Evolutionary conservation across 129 eudicot genomes (phyloP), one percentile per base, ranked within the genome.

Genomic region (Silybum marianum): DNA sequence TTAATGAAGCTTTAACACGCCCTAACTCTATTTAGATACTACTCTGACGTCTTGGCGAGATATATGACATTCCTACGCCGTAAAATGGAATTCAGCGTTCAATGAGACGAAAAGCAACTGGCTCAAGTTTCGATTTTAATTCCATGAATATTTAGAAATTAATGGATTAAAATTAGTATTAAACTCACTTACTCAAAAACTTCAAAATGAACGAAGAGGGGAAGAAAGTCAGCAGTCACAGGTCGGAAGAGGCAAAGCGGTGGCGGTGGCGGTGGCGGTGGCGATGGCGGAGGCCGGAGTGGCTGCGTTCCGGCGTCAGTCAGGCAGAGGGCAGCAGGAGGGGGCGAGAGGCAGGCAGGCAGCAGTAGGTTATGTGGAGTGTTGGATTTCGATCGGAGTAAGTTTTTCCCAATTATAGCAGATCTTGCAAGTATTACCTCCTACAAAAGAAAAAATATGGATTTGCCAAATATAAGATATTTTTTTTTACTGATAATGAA

Each of bases 151-250:
- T 67, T 78, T 67, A 68, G 25, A 66, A 68, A 40, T 23, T 16
- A 42, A 78, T 40, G 74, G 74, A 78, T 67, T 42, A 36, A 28
- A 65, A 78, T 9, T 67, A 78, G 74, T 69, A 28, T 40, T 8
- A 67, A 78, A 11, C 81, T 46, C 40, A 67, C 66, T 78, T 78
- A 78, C 74, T 39, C 81, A 26, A 63, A 68, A 63, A 36, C 8
- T 65, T 28, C 60, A 62, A 32, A 5, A 34, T 12, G 51, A 24
- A 34, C 34, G 34, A 75, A 34, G 30, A 30, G 69, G 66, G 8
- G 25, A 75, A 30, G 22, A 65, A 25, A 22, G 62, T 42, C 21
- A 44, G 30, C 75, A 78, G 67, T 44, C 75, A 40, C 24, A 78
- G 65, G 46, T 25, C n/a, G 30, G 68, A 19, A 44, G 46, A 16